phyloP scores from a whole-genome alignment of 495 filamentous ascomycete species.

The Trichocladium antarcticum region DNA sequence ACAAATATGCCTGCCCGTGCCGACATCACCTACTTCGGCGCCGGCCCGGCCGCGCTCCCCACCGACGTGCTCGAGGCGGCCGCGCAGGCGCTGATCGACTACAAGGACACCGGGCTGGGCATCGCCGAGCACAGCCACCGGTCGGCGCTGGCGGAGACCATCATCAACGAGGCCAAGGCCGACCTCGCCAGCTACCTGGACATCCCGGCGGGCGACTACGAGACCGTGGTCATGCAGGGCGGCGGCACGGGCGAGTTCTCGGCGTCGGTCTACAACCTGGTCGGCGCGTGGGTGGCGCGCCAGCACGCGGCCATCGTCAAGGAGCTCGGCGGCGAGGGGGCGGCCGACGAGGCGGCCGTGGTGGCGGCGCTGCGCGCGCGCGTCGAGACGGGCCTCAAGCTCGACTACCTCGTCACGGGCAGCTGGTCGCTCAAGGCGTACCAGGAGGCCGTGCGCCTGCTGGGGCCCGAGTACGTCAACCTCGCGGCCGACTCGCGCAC shows the following conservation, averaged over 20 bases:
- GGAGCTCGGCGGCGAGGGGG: conserved; percentile 18
- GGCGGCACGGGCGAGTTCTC: conserved; percentile 78
- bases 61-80: conserved; percentile 65
- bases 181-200: conserved; percentile 58
- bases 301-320: conserved; percentile 35
- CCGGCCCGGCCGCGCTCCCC: conserved; percentile 74
- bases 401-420: conserved; percentile 88
- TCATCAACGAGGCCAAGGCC: conserved; percentile 54
- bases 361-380: conserved; percentile 47
- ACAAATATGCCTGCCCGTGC: conserved; percentile 26
- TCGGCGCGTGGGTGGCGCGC: conserved; percentile 67
- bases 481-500: conserved; percentile 60
- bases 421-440: conserved; percentile 90
- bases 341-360: conserved; percentile 37
- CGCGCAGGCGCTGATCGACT: conserved; percentile 68
- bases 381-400: conserved; percentile 54
- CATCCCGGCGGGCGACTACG: conserved; percentile 59
- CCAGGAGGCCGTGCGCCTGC: conserved; percentile 65
- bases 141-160: conserved; percentile 58
- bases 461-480: conserved; percentile 71
- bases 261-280: conserved; percentile 69
- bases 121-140: conserved; percentile 85
- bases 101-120: conserved; percentile 66
- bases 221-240: conserved; percentile 69
- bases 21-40: conserved; percentile 53